These are phyloP conservation scores for Lentinula lateritia DNA, from an alignment of 768 basidiomycete genomes.

Conservation along the genomic window DNA sequence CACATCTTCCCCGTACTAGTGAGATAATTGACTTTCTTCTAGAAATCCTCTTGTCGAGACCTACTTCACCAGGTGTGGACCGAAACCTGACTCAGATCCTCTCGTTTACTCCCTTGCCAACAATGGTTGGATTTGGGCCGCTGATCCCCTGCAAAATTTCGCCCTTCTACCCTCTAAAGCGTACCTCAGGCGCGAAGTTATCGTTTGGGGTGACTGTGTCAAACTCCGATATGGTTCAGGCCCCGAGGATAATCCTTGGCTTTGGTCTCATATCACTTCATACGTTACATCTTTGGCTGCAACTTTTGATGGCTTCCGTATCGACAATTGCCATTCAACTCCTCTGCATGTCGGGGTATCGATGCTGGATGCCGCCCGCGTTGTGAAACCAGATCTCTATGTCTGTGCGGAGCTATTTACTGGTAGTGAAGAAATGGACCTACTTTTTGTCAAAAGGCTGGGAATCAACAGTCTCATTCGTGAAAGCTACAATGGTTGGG, in stretches of 20 bases:
- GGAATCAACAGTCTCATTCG: conserved; percentile 93
- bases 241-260: conserved; percentile 83
- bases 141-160: conserved; percentile 92
- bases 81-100: conserved; percentile 36
- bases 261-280: conserved; percentile 86
- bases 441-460: conserved; percentile 83
- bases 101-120: conserved; percentile 81
- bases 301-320: conserved; percentile 91
- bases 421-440: conserved; percentile 90
- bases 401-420: conserved; percentile 97
- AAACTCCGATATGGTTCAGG: conserved; percentile 90
- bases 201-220: conserved; percentile 97
- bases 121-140: conserved; percentile 99
- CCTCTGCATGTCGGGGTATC: conserved; percentile 94
- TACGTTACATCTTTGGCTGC: conserved; percentile 80
- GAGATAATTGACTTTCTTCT: not conserved
- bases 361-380: conserved; percentile 88
- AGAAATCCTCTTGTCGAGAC: conserved; percentile 84
- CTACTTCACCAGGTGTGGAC: conserved; percentile 84
- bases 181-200: conserved; percentile 93
- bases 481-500: conserved; percentile 89
- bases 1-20: not conserved
- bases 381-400: conserved; percentile 88
- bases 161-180: conserved; percentile 89
- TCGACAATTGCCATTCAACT: conserved; percentile 98